These are phyloP conservation scores for Firmiana major DNA, from an alignment of 345 rosid genomes.

Conservation along the genomic window DNA sequence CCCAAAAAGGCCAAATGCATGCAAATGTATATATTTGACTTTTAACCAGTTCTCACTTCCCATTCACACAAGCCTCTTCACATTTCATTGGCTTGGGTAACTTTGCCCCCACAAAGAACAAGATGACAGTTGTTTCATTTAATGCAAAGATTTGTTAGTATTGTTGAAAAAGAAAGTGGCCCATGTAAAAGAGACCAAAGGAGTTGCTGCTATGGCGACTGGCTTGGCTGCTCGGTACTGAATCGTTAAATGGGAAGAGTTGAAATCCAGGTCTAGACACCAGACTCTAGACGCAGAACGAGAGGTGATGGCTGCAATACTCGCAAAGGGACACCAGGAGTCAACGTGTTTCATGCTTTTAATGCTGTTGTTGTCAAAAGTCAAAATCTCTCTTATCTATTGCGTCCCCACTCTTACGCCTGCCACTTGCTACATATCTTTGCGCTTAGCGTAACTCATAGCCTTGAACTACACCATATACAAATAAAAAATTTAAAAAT, in stretches of 20 bases:
- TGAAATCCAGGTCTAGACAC: not conserved
- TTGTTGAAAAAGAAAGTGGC: not conserved
- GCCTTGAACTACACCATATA: too few relatives aligned
- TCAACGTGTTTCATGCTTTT: not conserved
- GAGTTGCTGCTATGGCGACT: not conserved
- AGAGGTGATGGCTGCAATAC: not conserved
- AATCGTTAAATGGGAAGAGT: not conserved
- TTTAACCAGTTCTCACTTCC: not conserved
- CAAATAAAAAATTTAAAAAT: too few relatives aligned
- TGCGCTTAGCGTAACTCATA: too few relatives aligned
- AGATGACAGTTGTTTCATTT: too few relatives aligned
- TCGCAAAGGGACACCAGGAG: not conserved
- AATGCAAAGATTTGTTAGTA: not conserved
- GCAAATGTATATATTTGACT: not conserved
- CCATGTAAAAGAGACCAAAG: not conserved
- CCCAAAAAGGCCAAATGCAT: not conserved
- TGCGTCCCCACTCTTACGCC: not conserved
- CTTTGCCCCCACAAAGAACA: too few relatives aligned
- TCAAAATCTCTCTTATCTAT: not conserved
- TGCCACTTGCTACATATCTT: not conserved
- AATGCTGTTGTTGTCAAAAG: not conserved
- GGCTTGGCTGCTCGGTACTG: not conserved
- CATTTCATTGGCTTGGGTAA: not conserved
- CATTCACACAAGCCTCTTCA: not conserved
- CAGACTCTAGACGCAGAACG: not conserved